Evolutionary conservation across 2,329 filamentous ascomycete species (phyloP), one percentile per base, ranked within the genome.

Genomic region (Colletotrichum endophyticum): DNA sequence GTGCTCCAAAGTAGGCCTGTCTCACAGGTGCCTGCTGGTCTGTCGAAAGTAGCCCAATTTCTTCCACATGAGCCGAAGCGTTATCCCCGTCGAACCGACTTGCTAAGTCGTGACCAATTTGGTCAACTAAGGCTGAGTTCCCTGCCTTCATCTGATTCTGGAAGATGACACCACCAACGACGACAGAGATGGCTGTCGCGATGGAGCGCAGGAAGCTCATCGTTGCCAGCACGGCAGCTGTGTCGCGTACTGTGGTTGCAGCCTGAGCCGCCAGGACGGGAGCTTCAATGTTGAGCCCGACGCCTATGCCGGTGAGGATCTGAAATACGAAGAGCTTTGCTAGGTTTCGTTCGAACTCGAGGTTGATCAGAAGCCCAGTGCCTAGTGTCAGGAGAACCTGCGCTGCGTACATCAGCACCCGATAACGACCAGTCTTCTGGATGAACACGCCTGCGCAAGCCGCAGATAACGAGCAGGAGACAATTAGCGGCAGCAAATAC

Each of bases 111-210:
- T 49, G 44, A 9, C 44, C 44, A 13, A 49, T 49, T 6, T n/a
- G 44, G 11, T 22, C n/a, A 7, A 12, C n/a, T 12, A 49, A 13
- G 11, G 3, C 44, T 22, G 44, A 22, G n/a, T 49, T 49, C 11
- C 44, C n/a, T 13, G 44, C 44, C 44, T 49, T 85, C 92, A 95
- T 95, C 78, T 90, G 86, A 82, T 96, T 96, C 84, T 95, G 92
- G 85, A 96, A 96, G 56, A 96, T 89, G 53, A 95, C 94, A 8
- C 94, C 92, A 32, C 95, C 95, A 44, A 96, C 88, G 3, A 95
- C 93, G 69, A 95, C 89, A 1, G 92, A 92, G 22, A 93, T 90
- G 5, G 92, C 90, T 0, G 92, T 95, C 11, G 92, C 92, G 5
- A 96, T 86, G 78, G 94, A 94, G 19, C 94, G 91, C 8, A 93